phyloP scores from a whole-genome alignment of 805 yeast species.

The Candida cerambycidarum region DNA sequence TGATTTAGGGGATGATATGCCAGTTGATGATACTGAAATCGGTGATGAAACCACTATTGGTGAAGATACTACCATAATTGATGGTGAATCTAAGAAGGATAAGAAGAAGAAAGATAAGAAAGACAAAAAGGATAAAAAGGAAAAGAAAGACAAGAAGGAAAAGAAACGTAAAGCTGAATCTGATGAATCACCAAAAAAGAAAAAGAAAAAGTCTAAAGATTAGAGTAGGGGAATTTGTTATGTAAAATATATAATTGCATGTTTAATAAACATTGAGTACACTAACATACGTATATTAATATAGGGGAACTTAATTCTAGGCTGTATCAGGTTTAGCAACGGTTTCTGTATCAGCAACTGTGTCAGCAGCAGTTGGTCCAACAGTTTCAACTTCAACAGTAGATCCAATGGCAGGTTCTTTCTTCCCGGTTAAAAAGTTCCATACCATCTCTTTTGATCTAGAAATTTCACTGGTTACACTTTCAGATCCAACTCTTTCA shows the following conservation, averaged over 20 bases:
- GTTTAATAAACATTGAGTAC: constrained; percentile 17
- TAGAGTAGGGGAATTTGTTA: constrained; percentile 17
- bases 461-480: constrained; percentile 55
- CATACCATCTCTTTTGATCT: constrained; percentile 13
- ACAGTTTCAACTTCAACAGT: not conserved
- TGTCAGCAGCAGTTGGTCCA: not conserved
- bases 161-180: constrained; percentile 31
- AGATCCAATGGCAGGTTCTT: not conserved
- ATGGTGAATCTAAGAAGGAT: constrained; percentile 26
- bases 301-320: not conserved
- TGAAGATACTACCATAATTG: constrained; percentile 22
- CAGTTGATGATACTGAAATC: constrained; percentile 23
- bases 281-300: constrained; percentile 4
- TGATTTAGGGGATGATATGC: constrained; percentile 44
- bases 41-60: constrained; percentile 18
- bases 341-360: not conserved
- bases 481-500: constrained; percentile 40
- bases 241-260: constrained; percentile 23
- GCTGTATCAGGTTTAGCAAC: not conserved
- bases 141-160: constrained; percentile 31
- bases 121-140: constrained; percentile 32
- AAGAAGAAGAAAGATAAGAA: constrained; percentile 30
- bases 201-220: constrained; percentile 49
- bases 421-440: constrained; percentile 11
- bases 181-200: constrained; percentile 36